A percentile compares a stretch with the other conserved stretches of the same genome.
phyloP scores from a whole-genome alignment of 345 rosid genomes.

The Raphanus sativus region DNA sequence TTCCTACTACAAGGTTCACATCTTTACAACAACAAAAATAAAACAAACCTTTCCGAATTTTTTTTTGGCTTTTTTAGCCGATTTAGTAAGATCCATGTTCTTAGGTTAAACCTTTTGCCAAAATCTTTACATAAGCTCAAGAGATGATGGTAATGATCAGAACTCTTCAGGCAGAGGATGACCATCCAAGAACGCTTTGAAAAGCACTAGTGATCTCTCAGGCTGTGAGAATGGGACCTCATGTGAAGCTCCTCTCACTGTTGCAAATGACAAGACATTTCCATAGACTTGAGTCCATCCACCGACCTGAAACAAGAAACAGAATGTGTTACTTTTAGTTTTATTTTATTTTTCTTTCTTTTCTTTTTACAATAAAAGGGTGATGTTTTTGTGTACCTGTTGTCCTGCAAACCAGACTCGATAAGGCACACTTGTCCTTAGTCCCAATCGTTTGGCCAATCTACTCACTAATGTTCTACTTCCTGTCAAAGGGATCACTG shows the following conservation, averaged over 20 bases:
- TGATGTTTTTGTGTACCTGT: slow-evolving; percentile 48
- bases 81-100: slow-evolving; percentile 1
- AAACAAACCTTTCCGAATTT: slow-evolving; percentile 2
- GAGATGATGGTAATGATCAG: slow-evolving; percentile 38
- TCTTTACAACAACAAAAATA: slow-evolving; percentile 22
- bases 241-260: slow-evolving; percentile 92
- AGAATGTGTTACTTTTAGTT: slow-evolving; percentile 8
- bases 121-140: slow-evolving; percentile 33
- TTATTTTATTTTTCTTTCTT: background rate
- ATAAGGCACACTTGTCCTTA: slow-evolving; percentile 65
- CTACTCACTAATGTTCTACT: slow-evolving; percentile 65
- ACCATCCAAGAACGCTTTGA: slow-evolving; percentile 65
- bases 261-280: slow-evolving; percentile 77
- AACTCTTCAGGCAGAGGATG: slow-evolving; percentile 72
- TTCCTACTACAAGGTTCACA: slow-evolving; percentile 36
- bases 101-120: slow-evolving; percentile 17
- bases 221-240: slow-evolving; percentile 98
- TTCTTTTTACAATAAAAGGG: background rate
- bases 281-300: slow-evolving; percentile 98
- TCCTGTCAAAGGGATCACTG: slow-evolving; percentile 89
- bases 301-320: slow-evolving; percentile 63
- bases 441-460: slow-evolving; percentile 57
- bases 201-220: slow-evolving; percentile 83
- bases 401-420: slow-evolving; percentile 91
- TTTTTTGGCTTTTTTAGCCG: background rate